Base-by-base conservation (phyloP, 768 basidiomycete genomes). In the Crucibulum laeve region DNA sequence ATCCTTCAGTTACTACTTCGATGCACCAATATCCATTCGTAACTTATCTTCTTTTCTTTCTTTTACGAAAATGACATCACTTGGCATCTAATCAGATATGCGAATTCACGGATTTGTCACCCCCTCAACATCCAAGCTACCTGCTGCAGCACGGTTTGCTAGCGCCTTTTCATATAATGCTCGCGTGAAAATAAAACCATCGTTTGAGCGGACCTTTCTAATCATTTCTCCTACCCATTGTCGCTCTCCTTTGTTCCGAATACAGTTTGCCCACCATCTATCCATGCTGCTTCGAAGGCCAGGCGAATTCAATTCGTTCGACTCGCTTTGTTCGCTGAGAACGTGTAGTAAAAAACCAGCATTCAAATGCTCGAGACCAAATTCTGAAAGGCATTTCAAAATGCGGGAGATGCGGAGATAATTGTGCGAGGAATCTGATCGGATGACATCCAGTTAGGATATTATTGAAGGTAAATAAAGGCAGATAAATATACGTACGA, bases 391-490 rank as follows among this genome's bases (percentile, higher is more conserved):
- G 50, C 78, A 84, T 61, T 88, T 87, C 51, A 89, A 64, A 44
- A 88, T 87, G 33, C 87, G 80, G 24, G 87, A 80, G 50, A 88
- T 81, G 25, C 87, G 79, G 40, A 88, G 73, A 59, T 84, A 77
- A 58, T 89, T 89, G 61, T 89, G 87, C n/a, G 74, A 59, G 18
- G 80, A 77, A 30, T 70, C 86, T 86, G 54, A 5, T 17, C 19
- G 25, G 36, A 24, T 33, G 35, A 35, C 25, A 33, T 47, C 17
- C 7, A 25, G 35, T 43, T 46, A 40, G 43, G 47, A 48, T 50
- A 40, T 43, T 25, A 43, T 30, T 36, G 17, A 23, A 35, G 36
- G 42, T 28, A 21, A 19, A 14, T 15, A 25, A 43, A n/a, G n/a
- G n/a, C n/a, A 37, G 24, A 35, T 39, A 43, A 37, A 25, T 11